phyloP scores from a whole-genome alignment of 2,329 filamentous ascomycete genomes.

The Claviceps quebecensis region DNA sequence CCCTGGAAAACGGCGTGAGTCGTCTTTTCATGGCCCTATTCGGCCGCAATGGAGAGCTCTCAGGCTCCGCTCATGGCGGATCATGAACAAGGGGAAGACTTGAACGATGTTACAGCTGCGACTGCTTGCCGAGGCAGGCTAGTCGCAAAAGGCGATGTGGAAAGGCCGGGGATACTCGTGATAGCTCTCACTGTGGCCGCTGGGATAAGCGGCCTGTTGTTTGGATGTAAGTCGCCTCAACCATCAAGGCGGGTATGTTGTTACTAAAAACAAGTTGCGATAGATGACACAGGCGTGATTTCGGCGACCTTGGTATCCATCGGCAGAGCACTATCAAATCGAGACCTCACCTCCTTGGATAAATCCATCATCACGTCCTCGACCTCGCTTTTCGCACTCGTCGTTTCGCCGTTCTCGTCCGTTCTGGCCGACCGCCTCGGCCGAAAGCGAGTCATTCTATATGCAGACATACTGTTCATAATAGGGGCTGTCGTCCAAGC shows the following conservation, averaged over 20 bases:
- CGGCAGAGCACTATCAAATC: slow-evolving; percentile 41
- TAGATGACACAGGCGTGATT: slow-evolving; percentile 55
- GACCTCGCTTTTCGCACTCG: slow-evolving; percentile 51
- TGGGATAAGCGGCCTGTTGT: slow-evolving; percentile 52
- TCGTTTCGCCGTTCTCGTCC: slow-evolving; percentile 50
- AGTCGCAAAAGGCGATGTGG: slow-evolving; percentile 14
- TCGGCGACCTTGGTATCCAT: slow-evolving; percentile 54
- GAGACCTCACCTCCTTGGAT: slow-evolving; percentile 45
- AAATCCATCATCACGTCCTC: slow-evolving; percentile 60
- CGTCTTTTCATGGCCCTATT: neutral
- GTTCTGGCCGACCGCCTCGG: slow-evolving; percentile 48
- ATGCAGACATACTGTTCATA: slow-evolving; percentile 54
- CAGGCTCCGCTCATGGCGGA: slow-evolving; percentile 25
- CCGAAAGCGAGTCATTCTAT: slow-evolving; percentile 47
- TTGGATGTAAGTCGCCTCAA: slow-evolving; percentile 41
- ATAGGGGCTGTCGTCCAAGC: slow-evolving; percentile 54
- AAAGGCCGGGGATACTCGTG: slow-evolving; percentile 36
- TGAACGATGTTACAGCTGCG: slow-evolving; percentile 17
- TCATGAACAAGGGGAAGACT: slow-evolving; percentile 15
- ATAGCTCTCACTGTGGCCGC: slow-evolving; percentile 50
- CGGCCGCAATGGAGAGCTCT: slow-evolving; percentile 20
- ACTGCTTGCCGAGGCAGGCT: slow-evolving; percentile 10
- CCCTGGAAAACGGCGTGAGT: too few species aligned
- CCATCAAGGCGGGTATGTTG: neutral
- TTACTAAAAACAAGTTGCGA: slow-evolving; percentile 2